Base-by-base conservation (phyloP, 2,329 filamentous ascomycete species). In the Chaetoscypha palmicola region DNA sequence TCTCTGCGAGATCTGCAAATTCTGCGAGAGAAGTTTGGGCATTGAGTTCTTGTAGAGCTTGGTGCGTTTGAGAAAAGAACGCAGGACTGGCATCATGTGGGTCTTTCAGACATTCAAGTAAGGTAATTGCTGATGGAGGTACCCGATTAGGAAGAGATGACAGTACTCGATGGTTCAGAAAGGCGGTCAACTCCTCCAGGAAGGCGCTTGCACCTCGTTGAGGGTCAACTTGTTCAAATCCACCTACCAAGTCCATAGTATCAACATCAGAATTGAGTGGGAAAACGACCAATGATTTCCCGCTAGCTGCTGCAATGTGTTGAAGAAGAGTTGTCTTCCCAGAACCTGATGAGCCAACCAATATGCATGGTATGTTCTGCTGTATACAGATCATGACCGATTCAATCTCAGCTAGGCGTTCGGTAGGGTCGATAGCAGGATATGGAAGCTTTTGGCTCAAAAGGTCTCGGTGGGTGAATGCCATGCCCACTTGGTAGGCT, bases 171-270 rank as follows among this genome's bases (percentile, higher is more conserved):
- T 61, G 59, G 43, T 78, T 74, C 14, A 84, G 58, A 43, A 74
- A 73, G 4, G 66, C 58, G 10, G 68, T 66, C 10, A 86, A 59
- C 37, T 75, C 68, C 20, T 69, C 63, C 5, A 83, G 59, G 51
- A 78, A 71, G n/a, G 71, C 68, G 42, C 83, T 81, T 3, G 86
- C 70, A 49, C 85, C 78, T 43, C 91, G 76, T 40, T 84, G 73
- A 17, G 86, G 80, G 61, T 98, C 92, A 14, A 87, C 81, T 65
- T 98, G 92, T 63, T 98, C 92, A 60, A 95, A 98, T 0, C 92
- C 92, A 58, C 92, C 92, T 45, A 98, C 87, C 44, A 98, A 77
- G 64, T 98, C 92, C 81, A 95, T 95, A 1, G 91, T 90, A 63
- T 98, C 92, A 34, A 95, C 86, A 57, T 98, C 94, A 5, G 90